Conservation (phyloP, 805 yeast species). For the Tanozyma kutaoensis region DNA sequence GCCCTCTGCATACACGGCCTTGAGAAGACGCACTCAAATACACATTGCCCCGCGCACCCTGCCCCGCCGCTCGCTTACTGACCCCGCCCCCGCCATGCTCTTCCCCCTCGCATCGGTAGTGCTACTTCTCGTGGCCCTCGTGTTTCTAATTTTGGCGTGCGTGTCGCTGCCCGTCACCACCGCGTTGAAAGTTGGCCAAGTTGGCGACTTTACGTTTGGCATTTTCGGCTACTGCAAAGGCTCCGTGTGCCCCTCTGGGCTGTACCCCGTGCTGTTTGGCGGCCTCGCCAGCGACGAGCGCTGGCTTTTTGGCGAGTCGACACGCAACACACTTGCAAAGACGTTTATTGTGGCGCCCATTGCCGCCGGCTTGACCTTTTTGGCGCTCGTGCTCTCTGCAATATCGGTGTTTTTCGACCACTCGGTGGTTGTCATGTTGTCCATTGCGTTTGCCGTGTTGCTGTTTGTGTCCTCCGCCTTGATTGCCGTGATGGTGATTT, state of each 20-base stretch:
- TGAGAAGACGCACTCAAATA: no score
- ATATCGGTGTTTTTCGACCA: conserved; percentile 12
- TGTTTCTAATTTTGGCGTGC: conserved; percentile 46
- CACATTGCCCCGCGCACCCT: no score
- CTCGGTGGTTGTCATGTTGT: conserved; percentile 16
- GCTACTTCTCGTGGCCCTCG: conserved; percentile 41
- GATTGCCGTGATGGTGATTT: conserved; percentile 37
- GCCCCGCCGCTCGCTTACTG: no score
- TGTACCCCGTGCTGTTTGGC: conserved; percentile 31
- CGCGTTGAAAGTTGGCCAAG: conserved; percentile 34
- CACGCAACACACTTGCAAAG: conserved; percentile 40
- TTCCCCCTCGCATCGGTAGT: conserved; percentile 27
- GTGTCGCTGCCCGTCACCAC: conserved; percentile 48
- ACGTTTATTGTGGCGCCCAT: conserved; percentile 50
- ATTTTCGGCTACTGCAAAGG: conserved; percentile 50
- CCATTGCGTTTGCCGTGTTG: conserved; percentile 31
- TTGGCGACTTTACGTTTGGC: conserved; percentile 39
- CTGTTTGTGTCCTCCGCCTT: conserved; percentile 43
- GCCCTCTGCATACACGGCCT: no score
- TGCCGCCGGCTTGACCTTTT: conserved; percentile 49
- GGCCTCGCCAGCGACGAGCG: conserved; percentile 18
- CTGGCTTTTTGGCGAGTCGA: no score
- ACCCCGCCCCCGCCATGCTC: no score
- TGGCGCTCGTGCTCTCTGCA: conserved; percentile 12
- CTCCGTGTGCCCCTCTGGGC: conserved; percentile 27